Conservation (phyloP, 441 rosid species). For the Kokia cookei region DNA sequence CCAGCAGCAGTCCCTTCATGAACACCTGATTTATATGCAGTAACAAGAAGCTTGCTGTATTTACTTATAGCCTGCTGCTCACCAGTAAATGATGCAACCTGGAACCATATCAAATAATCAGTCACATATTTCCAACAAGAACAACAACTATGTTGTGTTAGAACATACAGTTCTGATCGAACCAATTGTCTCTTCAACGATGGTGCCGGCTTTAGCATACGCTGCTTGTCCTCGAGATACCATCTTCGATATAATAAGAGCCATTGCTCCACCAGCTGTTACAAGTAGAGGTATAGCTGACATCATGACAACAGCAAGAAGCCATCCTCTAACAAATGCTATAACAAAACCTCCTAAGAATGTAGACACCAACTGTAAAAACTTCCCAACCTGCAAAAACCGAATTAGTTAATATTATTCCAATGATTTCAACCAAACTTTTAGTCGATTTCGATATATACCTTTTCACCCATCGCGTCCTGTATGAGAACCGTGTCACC, state of each 20-base stretch:
- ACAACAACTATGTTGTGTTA: background rate
- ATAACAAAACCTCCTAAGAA: slow-evolving; percentile 67
- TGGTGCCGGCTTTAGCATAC: slow-evolving; percentile 56
- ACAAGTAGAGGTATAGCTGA: slow-evolving; percentile 61
- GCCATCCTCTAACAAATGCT: slow-evolving; percentile 73
- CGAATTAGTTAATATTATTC: background rate
- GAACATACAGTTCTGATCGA: slow-evolving; percentile 72
- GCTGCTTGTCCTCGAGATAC: slow-evolving; percentile 63
- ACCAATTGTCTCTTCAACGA: slow-evolving; percentile 79
- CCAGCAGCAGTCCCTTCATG: slow-evolving; percentile 62
- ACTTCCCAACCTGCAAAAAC: slow-evolving; percentile 66
- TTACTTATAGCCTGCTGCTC: slow-evolving; percentile 54
- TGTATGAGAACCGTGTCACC: slow-evolving; percentile 90
- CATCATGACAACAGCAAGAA: slow-evolving; percentile 64
- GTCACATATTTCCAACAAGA: background rate
- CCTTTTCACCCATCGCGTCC: slow-evolving; percentile 97
- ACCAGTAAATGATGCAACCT: slow-evolving; percentile 86
- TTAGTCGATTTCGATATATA: background rate
- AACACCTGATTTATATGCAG: slow-evolving; percentile 60
- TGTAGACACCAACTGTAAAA: slow-evolving; percentile 55
- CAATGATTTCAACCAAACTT: background rate
- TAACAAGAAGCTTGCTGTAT: slow-evolving; percentile 46
- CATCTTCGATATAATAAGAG: slow-evolving; percentile 38
- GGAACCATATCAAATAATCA: background rate
- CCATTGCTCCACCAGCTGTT: slow-evolving; percentile 50